These are phyloP conservation scores for Torrubiella hemipterigena DNA, from an alignment of 2,329 filamentous ascomycete species.

Conservation along the genomic window DNA sequence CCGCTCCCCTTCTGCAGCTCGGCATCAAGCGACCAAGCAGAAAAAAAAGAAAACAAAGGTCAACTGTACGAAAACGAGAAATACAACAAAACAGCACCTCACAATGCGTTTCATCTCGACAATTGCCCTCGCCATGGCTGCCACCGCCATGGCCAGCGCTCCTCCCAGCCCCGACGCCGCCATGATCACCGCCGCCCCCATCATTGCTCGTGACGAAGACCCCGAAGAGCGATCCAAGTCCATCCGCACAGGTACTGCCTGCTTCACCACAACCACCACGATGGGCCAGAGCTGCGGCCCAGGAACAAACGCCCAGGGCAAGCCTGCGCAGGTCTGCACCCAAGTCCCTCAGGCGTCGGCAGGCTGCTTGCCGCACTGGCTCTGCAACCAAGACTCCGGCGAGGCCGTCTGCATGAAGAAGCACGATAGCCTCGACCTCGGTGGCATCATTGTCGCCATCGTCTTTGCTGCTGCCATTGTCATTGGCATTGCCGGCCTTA, in stretches of 20 bases:
- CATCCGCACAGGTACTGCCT: constrained; percentile 15
- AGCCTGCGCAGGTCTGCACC: no score
- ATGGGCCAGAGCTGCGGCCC: no score
- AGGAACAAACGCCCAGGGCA: no score
- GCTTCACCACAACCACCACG: constrained; percentile 26
- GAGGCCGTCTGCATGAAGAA: constrained; percentile 26
- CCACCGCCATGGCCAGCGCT: constrained; percentile 14
- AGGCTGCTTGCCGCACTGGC: constrained; percentile 30
- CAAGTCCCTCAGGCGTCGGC: no score
- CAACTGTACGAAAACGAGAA: no score
- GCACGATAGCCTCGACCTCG: constrained; percentile 25
- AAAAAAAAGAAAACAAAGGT: background rate
- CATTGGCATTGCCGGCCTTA: constrained; percentile 25
- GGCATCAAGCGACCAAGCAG: background rate
- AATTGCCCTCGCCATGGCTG: constrained; percentile 19
- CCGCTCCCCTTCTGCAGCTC: no score
- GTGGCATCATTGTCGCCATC: constrained; percentile 35
- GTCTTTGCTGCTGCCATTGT: constrained; percentile 30
- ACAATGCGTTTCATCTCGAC: constrained; percentile 20
- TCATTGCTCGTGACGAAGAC: constrained; percentile 6
- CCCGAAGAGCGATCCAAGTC: no score
- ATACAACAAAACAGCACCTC: constrained; percentile 3
- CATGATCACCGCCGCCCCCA: constrained; percentile 8
- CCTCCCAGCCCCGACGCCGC: constrained; percentile 6
- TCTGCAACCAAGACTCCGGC: constrained; percentile 31